Evolutionary conservation across 768 basidiomycete genomes (phyloP).

Genomic region (Agaricus subrufescens): DNA sequence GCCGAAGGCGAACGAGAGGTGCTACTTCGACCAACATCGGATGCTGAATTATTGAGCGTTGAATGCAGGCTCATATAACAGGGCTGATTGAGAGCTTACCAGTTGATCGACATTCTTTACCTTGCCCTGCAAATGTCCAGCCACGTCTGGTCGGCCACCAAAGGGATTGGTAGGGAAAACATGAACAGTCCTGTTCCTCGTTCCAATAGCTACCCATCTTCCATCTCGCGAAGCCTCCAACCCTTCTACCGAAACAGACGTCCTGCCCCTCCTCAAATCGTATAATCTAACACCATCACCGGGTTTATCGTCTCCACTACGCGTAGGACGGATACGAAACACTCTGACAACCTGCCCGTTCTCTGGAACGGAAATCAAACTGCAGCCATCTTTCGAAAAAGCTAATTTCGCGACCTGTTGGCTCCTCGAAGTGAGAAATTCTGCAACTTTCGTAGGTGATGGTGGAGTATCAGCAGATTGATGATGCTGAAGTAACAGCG

Average conservation of each 20-base stretch:
- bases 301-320: slow-evolving; percentile 7
- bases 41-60: slow-evolving; percentile 28
- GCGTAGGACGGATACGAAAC: slow-evolving; percentile 33
- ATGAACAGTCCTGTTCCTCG: slow-evolving; percentile 60
- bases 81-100: slow-evolving; percentile 27
- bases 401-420: slow-evolving; percentile 40
- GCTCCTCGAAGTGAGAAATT: slow-evolving; percentile 45
- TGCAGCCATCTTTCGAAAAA: slow-evolving; percentile 53
- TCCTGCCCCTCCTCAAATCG: slow-evolving; percentile 64
- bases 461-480: background rate
- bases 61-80: background rate
- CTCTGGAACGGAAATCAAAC: slow-evolving; percentile 41
- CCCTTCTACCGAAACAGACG: slow-evolving; percentile 57
- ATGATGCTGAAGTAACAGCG: background rate
- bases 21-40: slow-evolving; percentile 47
- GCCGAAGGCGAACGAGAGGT: slow-evolving; percentile 52
- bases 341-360: slow-evolving; percentile 54
- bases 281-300: slow-evolving; percentile 35
- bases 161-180: slow-evolving; percentile 75
- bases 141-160: slow-evolving; percentile 61
- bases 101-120: slow-evolving; percentile 50
- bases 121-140: slow-evolving; percentile 54
- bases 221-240: slow-evolving; percentile 53
- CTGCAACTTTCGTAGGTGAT: slow-evolving; percentile 29
- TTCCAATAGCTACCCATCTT: slow-evolving; percentile 67